Base-by-base conservation (phyloP, 192 early-diverging fungal genomes). In the Backusella luteola region DNA sequence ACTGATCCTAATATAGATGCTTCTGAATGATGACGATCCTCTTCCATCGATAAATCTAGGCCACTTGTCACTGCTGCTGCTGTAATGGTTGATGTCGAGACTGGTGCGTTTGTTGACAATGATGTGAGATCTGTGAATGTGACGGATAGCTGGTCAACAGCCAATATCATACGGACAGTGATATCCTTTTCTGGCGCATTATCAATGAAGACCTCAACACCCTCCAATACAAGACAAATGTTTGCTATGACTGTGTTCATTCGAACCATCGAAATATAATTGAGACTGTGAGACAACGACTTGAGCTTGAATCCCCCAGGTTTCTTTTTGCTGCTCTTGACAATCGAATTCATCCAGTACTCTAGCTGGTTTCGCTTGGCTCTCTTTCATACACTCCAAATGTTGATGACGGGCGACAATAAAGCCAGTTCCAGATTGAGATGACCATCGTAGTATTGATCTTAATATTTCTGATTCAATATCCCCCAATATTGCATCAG, bases 181-280 rank as follows among this genome's bases (percentile, higher is more conserved):
- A 76, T 42, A 71, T 83, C 82, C 23, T 74, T 29, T 11, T 34
- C 35, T 0, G 82, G 82, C n/a, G 78, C 72, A 59, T 79, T 83
- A 38, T 83, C 76, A 12, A 83, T 53, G 26, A 71, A 80, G 0
- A 78, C 82, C 2, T 73, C 80, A 0, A 67, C 32, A 3, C 76
- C 76, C 5, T 69, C 67, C 1, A 77, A 49, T 23, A 73, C 66
- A 38, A 77, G 3, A 23, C 38, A 21, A 8, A 67, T 6, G 23
- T 32, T 32, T 2, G 32, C 0, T 0, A 3, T 32, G 32, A 1
- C 32, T 32, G 32, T 3, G 32, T 32, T 32, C 32, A 32, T 32
- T 0, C 32, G 32, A 32, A 0, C 2, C 32, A 32, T 32, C 32
- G 32, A 3, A 32, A 32, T 32, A 32, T 32, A 0, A 32, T 32